Percentiles rank a stretch among this genome's conserved stretches.
Evolutionary conservation across 371 early-diverging fungal species (phyloP).

Genomic region (Syncephalastrum contaminatum): DNA sequence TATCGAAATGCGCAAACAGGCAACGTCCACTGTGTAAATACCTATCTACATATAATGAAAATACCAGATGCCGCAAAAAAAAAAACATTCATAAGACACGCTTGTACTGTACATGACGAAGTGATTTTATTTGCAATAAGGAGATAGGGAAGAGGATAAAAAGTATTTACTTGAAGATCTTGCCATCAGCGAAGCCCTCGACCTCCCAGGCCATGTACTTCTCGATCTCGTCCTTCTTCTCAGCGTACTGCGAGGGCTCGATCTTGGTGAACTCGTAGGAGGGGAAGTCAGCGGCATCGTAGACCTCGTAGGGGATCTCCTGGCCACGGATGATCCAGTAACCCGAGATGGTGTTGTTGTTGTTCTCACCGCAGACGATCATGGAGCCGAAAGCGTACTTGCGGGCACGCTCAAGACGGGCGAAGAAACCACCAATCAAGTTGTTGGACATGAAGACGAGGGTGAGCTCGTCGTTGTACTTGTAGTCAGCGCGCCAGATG

Average conservation of each 20-base stretch:
- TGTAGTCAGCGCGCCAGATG: slow-evolving; percentile 86
- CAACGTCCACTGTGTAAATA: neutral
- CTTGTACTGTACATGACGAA: too few relatives aligned
- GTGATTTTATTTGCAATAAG: too few relatives aligned
- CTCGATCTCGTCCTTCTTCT: slow-evolving; percentile 50
- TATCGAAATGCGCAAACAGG: slow-evolving; percentile 14
- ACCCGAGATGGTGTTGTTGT: slow-evolving; percentile 89
- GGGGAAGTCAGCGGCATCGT: slow-evolving; percentile 87
- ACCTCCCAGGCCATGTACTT: slow-evolving; percentile 53
- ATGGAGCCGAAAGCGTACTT: slow-evolving; percentile 95
- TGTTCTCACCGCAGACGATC: slow-evolving; percentile 83
- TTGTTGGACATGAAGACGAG: slow-evolving; percentile 84
- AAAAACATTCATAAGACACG: too few relatives aligned
- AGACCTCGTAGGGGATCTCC: slow-evolving; percentile 84
- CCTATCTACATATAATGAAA: too few relatives aligned
- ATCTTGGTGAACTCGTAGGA: slow-evolving; percentile 84
- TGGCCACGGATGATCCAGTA: slow-evolving; percentile 93
- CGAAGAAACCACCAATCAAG: slow-evolving; percentile 90
- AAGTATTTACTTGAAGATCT: slow-evolving; percentile 33
- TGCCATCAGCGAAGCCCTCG: slow-evolving; percentile 48
- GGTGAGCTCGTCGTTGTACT: slow-evolving; percentile 87
- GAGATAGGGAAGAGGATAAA: too few relatives aligned
- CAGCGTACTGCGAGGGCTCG: slow-evolving; percentile 65
- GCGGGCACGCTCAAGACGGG: slow-evolving; percentile 89
- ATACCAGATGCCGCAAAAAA: too few relatives aligned